A percentile compares a stretch with the other conserved stretches of the same genome.
Evolutionary conservation across 371 early-diverging fungal genomes (phyloP).

Genomic region (Smittium culicis): DNA sequence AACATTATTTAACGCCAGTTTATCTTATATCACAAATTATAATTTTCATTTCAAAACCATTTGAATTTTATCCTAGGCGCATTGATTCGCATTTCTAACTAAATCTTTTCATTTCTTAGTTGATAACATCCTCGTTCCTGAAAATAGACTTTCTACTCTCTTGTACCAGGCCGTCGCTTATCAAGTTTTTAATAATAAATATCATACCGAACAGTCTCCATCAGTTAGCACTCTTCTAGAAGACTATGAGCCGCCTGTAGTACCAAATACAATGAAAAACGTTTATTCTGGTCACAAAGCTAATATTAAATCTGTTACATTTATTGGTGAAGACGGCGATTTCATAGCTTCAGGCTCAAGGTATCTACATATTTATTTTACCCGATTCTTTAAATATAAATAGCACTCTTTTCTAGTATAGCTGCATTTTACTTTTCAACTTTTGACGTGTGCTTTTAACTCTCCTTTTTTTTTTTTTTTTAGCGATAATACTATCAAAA

Average conservation of each 20-base stretch:
- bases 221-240: slow-evolving; percentile 51
- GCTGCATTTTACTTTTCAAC: too few relatives aligned
- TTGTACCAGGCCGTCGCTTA: slow-evolving; percentile 86
- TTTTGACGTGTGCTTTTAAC: too few relatives aligned
- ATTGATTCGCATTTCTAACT: too few relatives aligned
- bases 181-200: slow-evolving; percentile 59
- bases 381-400: too few relatives aligned
- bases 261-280: slow-evolving; percentile 68
- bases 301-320: slow-evolving; percentile 83
- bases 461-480: too few relatives aligned
- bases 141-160: slow-evolving; percentile 62
- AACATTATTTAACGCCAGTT: too few relatives aligned
- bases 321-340: slow-evolving; percentile 66
- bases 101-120: too few relatives aligned
- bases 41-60: too few relatives aligned
- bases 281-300: slow-evolving; percentile 68
- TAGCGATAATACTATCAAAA: too few relatives aligned
- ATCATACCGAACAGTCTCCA: slow-evolving; percentile 26
- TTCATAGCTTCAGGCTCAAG: slow-evolving; percentile 66
- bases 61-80: too few relatives aligned
- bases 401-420: too few relatives aligned
- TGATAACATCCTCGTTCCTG: slow-evolving; percentile 50
- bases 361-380: slow-evolving; percentile 33
- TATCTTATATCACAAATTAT: too few relatives aligned
- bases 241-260: slow-evolving; percentile 73